phyloP scores from a whole-genome alignment of 805 yeast genomes.

The Wickerhamomyces alni region DNA sequence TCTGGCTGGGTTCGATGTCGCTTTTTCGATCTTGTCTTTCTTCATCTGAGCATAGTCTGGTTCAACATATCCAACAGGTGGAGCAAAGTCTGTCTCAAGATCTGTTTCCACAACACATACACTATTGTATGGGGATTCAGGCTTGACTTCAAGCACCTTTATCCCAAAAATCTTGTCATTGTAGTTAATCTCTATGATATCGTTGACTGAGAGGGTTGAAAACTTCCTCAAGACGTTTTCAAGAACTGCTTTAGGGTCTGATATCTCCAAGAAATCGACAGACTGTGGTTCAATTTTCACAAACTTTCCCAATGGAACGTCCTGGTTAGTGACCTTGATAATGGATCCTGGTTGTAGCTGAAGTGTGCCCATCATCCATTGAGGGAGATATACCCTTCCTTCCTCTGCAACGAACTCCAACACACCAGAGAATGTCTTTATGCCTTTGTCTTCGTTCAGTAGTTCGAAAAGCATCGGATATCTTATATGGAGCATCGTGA shows the following conservation, averaged over 20 bases:
- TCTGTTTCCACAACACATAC: slow-evolving; percentile 97
- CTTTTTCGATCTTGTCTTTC: slow-evolving; percentile 21
- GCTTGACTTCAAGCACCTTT: slow-evolving; percentile 82
- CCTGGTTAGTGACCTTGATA: slow-evolving; percentile 67
- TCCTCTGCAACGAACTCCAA: slow-evolving; percentile 95
- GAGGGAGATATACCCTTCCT: slow-evolving; percentile 90
- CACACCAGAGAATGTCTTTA: slow-evolving; percentile 85
- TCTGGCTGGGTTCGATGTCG: slow-evolving; percentile 19
- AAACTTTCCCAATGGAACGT: slow-evolving; percentile 79
- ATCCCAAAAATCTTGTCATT: slow-evolving; percentile 75
- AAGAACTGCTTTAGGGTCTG: slow-evolving; percentile 94
- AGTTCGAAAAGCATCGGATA: slow-evolving; percentile 95
- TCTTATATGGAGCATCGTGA: slow-evolving; percentile 85
- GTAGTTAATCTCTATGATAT: slow-evolving; percentile 78
- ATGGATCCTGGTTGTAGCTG: slow-evolving; percentile 73
- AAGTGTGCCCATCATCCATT: slow-evolving; percentile 90
- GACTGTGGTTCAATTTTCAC: slow-evolving; percentile 95
- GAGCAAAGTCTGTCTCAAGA: slow-evolving; percentile 94
- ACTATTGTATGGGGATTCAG: slow-evolving; percentile 57
- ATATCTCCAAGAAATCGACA: slow-evolving; percentile 84
- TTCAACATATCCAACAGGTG: slow-evolving; percentile 97
- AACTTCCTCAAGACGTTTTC: slow-evolving; percentile 90
- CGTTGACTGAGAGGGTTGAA: slow-evolving; percentile 79
- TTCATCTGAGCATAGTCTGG: slow-evolving; percentile 53
- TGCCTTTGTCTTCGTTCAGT: slow-evolving; percentile 53